Conservation (phyloP, 306 rosid genomes). For the Boehmeria nivea region DNA sequence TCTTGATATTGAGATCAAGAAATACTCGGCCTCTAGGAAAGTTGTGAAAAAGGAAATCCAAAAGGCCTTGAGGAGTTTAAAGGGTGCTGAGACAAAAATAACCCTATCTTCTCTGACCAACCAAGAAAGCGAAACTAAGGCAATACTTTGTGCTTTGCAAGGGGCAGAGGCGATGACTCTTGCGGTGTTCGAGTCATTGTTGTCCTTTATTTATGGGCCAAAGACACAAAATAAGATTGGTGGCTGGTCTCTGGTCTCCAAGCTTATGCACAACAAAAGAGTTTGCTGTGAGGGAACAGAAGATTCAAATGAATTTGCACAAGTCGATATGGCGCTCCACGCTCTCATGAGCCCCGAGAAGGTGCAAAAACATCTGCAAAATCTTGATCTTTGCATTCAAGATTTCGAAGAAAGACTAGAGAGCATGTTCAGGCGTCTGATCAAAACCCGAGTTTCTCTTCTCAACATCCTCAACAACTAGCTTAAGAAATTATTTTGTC, state of each 20-base stretch:
- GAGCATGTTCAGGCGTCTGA: too few species aligned
- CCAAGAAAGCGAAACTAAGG: background rate
- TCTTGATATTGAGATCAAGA: constrained; percentile 15
- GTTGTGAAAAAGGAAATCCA: constrained; percentile 21
- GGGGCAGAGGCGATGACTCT: constrained; percentile 25
- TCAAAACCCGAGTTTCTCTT: too few species aligned
- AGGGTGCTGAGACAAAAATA: background rate
- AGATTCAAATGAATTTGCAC: constrained; percentile 8
- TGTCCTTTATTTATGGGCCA: constrained; percentile 25
- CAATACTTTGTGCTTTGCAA: constrained; percentile 17
- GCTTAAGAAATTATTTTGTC: too few species aligned
- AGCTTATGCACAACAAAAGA: constrained; percentile 6
- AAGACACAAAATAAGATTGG: constrained; percentile 8
- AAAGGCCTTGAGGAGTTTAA: background rate
- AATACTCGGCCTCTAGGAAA: constrained; percentile 23
- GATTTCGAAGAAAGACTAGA: too few species aligned
- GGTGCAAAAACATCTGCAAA: too few species aligned
- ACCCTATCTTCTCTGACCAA: background rate
- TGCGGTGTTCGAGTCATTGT: constrained; percentile 21
- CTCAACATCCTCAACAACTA: too few species aligned
- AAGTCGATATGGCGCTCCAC: constrained; percentile 3
- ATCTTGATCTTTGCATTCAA: too few species aligned
- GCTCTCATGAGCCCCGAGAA: too few species aligned
- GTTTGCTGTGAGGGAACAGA: constrained; percentile 4
- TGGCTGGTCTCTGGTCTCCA: constrained; percentile 14